A percentile compares a stretch with the other conserved stretches of the same genome.
phyloP scores from a whole-genome alignment of 257 asterid species.

The Verbena officinalis region DNA sequence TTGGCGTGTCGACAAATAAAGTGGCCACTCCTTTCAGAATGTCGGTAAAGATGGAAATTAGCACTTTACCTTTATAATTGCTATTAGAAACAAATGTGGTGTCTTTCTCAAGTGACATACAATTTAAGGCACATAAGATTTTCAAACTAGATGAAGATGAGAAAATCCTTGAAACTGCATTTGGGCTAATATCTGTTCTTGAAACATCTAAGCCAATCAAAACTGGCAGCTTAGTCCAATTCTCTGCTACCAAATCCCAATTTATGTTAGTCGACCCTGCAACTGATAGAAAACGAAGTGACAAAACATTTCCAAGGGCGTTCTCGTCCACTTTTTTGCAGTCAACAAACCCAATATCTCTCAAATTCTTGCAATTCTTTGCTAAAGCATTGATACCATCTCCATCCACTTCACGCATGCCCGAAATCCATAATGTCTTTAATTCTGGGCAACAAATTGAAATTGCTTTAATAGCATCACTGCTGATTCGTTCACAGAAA shows the following conservation, averaged over 20 bases:
- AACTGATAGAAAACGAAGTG: constrained; percentile 64
- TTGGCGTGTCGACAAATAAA: constrained; percentile 46
- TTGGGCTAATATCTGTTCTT: constrained; percentile 56
- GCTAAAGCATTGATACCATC: constrained; percentile 70
- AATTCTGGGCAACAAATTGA: constrained; percentile 61
- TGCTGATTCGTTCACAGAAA: constrained; percentile 56
- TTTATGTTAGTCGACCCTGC: constrained; percentile 64
- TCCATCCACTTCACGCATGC: constrained; percentile 57
- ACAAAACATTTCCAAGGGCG: constrained; percentile 51
- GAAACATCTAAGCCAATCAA: constrained; percentile 69
- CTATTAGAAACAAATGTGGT: constrained; percentile 46
- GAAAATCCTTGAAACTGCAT: constrained; percentile 47
- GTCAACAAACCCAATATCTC: constrained; percentile 63
- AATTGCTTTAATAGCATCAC: constrained; percentile 58
- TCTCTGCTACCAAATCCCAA: constrained; percentile 50
- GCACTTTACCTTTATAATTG: constrained; percentile 58
- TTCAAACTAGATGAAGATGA: constrained; percentile 52
- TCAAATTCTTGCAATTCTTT: constrained; percentile 45
- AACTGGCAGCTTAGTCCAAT: constrained; percentile 58
- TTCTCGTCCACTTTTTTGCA: constrained; percentile 55
- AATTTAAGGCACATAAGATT: constrained; percentile 62
- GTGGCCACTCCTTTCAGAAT: constrained; percentile 57
- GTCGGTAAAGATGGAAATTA: constrained; percentile 54
- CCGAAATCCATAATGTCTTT: constrained; percentile 59
- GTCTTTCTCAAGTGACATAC: constrained; percentile 54